Base-by-base conservation (phyloP, 345 rosid genomes). In the Heritiera fomes region DNA sequence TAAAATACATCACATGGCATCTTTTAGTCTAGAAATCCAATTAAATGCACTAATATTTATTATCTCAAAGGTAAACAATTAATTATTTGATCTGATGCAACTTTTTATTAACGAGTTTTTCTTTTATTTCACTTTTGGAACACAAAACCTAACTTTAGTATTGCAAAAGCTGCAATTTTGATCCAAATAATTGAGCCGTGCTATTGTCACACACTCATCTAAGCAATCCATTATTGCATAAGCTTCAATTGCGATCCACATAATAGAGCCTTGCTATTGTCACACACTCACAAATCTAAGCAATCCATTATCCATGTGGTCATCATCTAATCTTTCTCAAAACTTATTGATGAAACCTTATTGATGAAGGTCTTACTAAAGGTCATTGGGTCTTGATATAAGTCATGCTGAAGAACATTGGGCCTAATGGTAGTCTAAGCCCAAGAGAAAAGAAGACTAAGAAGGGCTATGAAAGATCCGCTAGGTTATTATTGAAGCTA, bases 161-260 rank as follows among this genome's bases (percentile, higher is more conserved):
- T 15, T 30, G 23, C 2, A 32, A n/a, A 32, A 18, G 46, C 60
- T 71, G 50, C 60, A 32, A 52, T 50, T 71, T 52, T 50, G 60
- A 71, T 71, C 60, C 75, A 71, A 15, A 52, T 30, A 52, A 15
- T 30, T 7, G 45, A 52, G 28, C 28, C 28, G 0, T 23, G 28
- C 28, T 23, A 23, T 23, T 23, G 28, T 23, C 28, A 23, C 28
- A 23, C 28, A 23, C 28, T 23, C 28, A 32, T 72, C 0, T 52
- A 72, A 72, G 75, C 75, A 72, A 72, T 72, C 46, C 10, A 34
- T 40, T n/a, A 34, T 72, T 23, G 38, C 38, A 34, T 34, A 34
- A 2, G 43, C 58, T 70, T 70, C 58, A 49, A 49, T 49, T 70
- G 28, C 49, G 58, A 70, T 70, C 58, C 74, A 70, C 13, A 49